Conservation (phyloP, 306 rosid genomes). For the Vigna radiata region DNA sequence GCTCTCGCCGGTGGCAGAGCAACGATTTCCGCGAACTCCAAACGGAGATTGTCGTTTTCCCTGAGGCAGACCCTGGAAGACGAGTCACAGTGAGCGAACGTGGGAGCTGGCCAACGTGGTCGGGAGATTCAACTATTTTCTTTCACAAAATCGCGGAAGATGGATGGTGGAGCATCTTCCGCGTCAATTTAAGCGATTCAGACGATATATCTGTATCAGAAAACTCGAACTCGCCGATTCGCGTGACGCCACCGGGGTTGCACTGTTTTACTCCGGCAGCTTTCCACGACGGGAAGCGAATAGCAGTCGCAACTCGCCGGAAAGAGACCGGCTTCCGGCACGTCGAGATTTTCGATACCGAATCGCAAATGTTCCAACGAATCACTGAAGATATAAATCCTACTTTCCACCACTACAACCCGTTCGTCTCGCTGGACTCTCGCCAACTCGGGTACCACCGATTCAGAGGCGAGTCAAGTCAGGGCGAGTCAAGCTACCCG, state of each 20-base stretch:
- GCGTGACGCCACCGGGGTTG: conserved; percentile 74
- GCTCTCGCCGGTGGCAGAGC: conserved; percentile 69
- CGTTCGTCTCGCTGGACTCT: conserved; percentile 72
- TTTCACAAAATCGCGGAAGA: conserved; percentile 72
- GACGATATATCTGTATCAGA: conserved; percentile 23
- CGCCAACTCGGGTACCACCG: conserved; percentile 76
- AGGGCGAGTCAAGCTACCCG: conserved; percentile 65
- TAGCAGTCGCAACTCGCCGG: conserved; percentile 83
- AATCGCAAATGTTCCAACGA: conserved; percentile 47
- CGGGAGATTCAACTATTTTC: conserved; percentile 61
- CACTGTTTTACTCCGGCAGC: conserved; percentile 92
- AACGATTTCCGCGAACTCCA: conserved; percentile 65
- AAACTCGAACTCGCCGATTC: conserved; percentile 34
- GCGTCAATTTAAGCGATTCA: conserved; percentile 47
- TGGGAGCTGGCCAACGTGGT: conserved; percentile 98
- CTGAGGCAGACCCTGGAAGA: conserved; percentile 43
- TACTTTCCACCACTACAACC: conserved; percentile 77
- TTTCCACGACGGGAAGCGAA: conserved; percentile 56
- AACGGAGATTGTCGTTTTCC: conserved; percentile 66
- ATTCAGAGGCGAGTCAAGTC: conserved; percentile 67
- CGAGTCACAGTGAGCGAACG: conserved; percentile 52
- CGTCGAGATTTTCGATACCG: conserved; percentile 68
- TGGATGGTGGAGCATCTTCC: conserved; percentile 92
- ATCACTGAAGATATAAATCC: conserved; percentile 64
- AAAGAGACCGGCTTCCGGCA: conserved; percentile 57